These are phyloP conservation scores for Mucuna pruriens DNA, from an alignment of 306 rosid genomes.

Conservation along the genomic window DNA sequence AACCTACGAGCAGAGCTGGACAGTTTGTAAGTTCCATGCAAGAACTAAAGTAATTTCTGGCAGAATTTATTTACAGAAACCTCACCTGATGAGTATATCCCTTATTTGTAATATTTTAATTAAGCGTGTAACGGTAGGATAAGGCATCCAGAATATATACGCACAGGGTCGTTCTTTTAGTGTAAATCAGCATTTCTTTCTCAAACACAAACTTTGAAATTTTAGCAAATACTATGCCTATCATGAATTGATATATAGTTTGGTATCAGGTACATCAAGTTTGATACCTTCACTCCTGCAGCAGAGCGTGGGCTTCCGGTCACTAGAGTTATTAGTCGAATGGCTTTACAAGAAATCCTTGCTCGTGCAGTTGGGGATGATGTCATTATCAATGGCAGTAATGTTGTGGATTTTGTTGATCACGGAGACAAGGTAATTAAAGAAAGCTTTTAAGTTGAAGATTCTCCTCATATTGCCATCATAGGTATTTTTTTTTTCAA, in stretches of 20 bases:
- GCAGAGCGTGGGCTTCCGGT: constrained; percentile 95
- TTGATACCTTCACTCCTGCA: constrained; percentile 99
- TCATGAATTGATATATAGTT: constrained; percentile 46
- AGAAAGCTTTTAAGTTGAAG: constrained; percentile 33
- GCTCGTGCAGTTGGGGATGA: constrained; percentile 87
- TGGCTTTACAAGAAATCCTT: constrained; percentile 89
- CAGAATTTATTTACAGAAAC: constrained; percentile 1
- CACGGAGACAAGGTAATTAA: constrained; percentile 74
- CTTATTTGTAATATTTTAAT: constrained; percentile 1
- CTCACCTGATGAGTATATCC: neutral
- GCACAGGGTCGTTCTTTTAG: neutral
- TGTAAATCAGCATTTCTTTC: constrained; percentile 18
- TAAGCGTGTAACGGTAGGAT: constrained; percentile 13
- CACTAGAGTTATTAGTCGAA: constrained; percentile 92
- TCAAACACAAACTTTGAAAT: neutral
- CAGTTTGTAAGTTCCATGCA: neutral
- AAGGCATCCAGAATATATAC: neutral
- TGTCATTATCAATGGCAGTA: constrained; percentile 67
- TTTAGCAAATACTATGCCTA: constrained; percentile 1
- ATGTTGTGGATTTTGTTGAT: constrained; percentile 80
- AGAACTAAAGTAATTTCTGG: neutral
- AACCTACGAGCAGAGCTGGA: neutral
- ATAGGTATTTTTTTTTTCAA: constrained; percentile 30
- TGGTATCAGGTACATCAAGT: constrained; percentile 92
- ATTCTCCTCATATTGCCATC: constrained; percentile 6